Conservation (phyloP, 2,329 filamentous ascomycete genomes). For the Akanthomyces uredinophilus region DNA sequence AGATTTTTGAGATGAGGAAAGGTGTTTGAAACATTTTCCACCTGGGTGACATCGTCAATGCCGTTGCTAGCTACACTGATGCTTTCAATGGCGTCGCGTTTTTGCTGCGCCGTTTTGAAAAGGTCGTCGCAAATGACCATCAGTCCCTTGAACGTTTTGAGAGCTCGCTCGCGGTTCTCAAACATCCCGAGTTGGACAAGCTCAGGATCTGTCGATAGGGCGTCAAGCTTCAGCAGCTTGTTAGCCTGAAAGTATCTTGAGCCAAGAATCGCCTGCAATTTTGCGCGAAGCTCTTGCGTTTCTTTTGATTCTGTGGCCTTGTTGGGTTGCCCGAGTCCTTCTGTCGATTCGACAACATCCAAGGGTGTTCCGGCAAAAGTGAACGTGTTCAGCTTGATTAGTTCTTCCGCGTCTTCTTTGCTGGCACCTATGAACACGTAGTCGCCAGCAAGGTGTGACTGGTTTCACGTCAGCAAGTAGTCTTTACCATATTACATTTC, state of each 20-base stretch:
- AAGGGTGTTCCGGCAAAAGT: constrained; percentile 62
- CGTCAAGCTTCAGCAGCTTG: constrained; percentile 81
- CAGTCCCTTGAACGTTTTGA: constrained; percentile 87
- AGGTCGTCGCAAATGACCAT: constrained; percentile 79
- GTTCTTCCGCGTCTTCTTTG: constrained; percentile 57
- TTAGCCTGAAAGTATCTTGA: constrained; percentile 65
- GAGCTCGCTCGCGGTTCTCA: constrained; percentile 60
- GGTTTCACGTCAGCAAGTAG: constrained; percentile 61
- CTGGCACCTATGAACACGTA: constrained; percentile 62
- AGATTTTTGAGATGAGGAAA: constrained; percentile 85
- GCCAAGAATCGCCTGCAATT: constrained; percentile 65
- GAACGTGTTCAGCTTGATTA: constrained; percentile 65
- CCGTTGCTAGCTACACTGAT: constrained; percentile 79
- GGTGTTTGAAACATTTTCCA: constrained; percentile 70
- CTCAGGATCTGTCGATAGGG: constrained; percentile 65
- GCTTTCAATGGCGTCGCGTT: constrained; percentile 72
- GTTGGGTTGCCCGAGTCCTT: constrained; percentile 29
- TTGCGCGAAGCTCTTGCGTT: constrained; percentile 58
- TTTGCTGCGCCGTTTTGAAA: constrained; percentile 67
- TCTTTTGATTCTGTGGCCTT: constrained; percentile 44
- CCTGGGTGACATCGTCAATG: constrained; percentile 64
- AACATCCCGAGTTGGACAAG: constrained; percentile 74
- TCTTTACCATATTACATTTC: constrained; percentile 19
- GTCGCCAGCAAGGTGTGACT: constrained; percentile 67
- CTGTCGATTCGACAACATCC: constrained; percentile 46